A percentile compares a stretch with the other conserved stretches of the same genome.
Conservation (phyloP, 352 stramenopile species). For the Pythium insidiosum region DNA sequence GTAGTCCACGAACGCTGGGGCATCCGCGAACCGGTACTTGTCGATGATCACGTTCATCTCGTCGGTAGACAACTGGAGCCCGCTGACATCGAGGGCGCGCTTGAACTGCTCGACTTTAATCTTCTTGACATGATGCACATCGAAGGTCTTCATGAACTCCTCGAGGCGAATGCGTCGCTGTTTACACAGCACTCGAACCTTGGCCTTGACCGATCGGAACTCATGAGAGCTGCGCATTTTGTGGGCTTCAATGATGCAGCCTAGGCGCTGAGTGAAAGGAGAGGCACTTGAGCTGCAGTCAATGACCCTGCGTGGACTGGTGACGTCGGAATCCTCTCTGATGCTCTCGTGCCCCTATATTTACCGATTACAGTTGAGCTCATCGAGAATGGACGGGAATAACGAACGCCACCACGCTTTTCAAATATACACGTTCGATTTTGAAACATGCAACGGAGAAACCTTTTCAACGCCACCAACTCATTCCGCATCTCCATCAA, state of each 20-base stretch:
- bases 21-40: slow-evolving; percentile 60
- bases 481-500: slow-evolving; percentile 56
- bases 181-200: slow-evolving; percentile 73
- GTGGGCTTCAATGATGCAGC: too few species aligned
- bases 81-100: slow-evolving; percentile 68
- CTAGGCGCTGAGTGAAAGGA: too few species aligned
- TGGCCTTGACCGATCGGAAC: slow-evolving; percentile 75
- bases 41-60: slow-evolving; percentile 51
- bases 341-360: too few species aligned
- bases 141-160: slow-evolving; percentile 87
- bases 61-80: slow-evolving; percentile 37
- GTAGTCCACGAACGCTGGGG: slow-evolving; percentile 68
- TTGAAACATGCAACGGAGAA: too few species aligned
- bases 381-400: too few species aligned
- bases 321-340: too few species aligned
- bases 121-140: slow-evolving; percentile 78
- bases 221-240: slow-evolving; percentile 62
- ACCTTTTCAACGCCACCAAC: too few species aligned
- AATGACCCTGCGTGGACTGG: too few species aligned
- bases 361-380: too few species aligned
- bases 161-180: slow-evolving; percentile 75
- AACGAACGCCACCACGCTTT: too few species aligned
- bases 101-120: slow-evolving; percentile 79
- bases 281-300: too few species aligned
- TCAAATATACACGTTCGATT: too few species aligned